phyloP scores from a whole-genome alignment of 257 asterid genomes.

The Gardenia jasminoides region DNA sequence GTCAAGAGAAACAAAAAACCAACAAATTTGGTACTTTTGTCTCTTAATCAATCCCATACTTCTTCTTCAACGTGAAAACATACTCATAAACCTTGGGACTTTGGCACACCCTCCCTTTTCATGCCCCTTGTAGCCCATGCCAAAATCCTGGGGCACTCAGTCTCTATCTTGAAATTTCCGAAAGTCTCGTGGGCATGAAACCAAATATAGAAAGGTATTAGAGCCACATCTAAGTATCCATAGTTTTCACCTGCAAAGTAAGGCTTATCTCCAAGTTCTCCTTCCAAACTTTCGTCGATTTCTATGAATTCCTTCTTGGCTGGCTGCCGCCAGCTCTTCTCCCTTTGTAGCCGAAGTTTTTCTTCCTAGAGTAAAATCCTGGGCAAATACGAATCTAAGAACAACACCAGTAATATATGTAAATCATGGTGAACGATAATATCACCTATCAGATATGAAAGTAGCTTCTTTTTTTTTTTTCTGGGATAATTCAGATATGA shows the following conservation, averaged over 20 bases:
- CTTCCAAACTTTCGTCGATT: slow-evolving; percentile 9
- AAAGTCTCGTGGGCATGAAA: slow-evolving; percentile 39
- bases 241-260: slow-evolving; percentile 20
- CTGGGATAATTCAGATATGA: too few relatives aligned
- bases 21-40: too few relatives aligned
- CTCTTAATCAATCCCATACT: too few relatives aligned
- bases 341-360: slow-evolving; percentile 11
- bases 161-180: slow-evolving; percentile 47
- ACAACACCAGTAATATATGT: too few relatives aligned
- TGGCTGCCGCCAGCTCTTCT: slow-evolving; percentile 13
- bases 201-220: slow-evolving; percentile 48
- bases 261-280: slow-evolving; percentile 14
- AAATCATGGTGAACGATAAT: too few relatives aligned
- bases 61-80: background rate
- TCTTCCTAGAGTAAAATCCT: too few relatives aligned
- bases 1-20: too few relatives aligned
- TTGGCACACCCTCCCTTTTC: slow-evolving; percentile 42
- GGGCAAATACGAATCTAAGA: too few relatives aligned
- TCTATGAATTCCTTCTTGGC: slow-evolving; percentile 8
- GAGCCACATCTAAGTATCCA: slow-evolving; percentile 19
- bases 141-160: slow-evolving; percentile 47
- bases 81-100: slow-evolving; percentile 17
- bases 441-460: too few relatives aligned
- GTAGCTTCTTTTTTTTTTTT: too few relatives aligned
- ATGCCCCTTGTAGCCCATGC: slow-evolving; percentile 59